Evolutionary conservation across 306 rosid species (phyloP).

Genomic region (Cicer cuneatum): DNA sequence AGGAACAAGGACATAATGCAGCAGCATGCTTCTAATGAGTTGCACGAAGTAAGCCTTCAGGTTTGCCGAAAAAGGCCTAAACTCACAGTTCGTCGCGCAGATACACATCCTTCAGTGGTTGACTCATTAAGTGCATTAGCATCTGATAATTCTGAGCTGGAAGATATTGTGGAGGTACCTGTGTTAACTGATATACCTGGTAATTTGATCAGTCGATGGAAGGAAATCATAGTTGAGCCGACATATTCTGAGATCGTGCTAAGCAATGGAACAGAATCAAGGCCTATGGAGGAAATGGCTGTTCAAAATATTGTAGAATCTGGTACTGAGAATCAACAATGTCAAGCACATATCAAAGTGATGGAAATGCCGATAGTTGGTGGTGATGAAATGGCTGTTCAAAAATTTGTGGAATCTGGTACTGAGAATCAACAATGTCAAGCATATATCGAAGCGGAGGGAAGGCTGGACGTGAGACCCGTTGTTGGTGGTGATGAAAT

Average conservation of each 20-base stretch:
- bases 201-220: constrained; percentile 57
- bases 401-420: constrained; percentile 51
- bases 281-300: constrained; percentile 51
- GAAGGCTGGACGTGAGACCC: too few relatives aligned
- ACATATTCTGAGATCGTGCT: constrained; percentile 47
- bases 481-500: constrained; percentile 21
- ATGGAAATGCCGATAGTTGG: too few relatives aligned
- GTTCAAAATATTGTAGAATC: constrained; percentile 48
- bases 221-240: constrained; percentile 54
- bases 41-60: constrained; percentile 61
- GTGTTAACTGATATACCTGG: constrained; percentile 50
- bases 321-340: constrained; percentile 50
- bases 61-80: constrained; percentile 70
- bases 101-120: constrained; percentile 59
- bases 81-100: constrained; percentile 87
- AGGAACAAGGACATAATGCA: constrained; percentile 45
- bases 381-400: constrained; percentile 39
- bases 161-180: constrained; percentile 51
- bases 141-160: constrained; percentile 52
- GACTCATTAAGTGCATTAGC: constrained; percentile 49
- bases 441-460: background rate
- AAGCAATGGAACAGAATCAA: constrained; percentile 54
- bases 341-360: too few relatives aligned
- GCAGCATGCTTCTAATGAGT: constrained; percentile 55
- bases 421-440: constrained; percentile 44